These are phyloP conservation scores for Talaromyces thailandensis DNA, from an alignment of 495 filamentous ascomycete genomes.

Conservation along the genomic window DNA sequence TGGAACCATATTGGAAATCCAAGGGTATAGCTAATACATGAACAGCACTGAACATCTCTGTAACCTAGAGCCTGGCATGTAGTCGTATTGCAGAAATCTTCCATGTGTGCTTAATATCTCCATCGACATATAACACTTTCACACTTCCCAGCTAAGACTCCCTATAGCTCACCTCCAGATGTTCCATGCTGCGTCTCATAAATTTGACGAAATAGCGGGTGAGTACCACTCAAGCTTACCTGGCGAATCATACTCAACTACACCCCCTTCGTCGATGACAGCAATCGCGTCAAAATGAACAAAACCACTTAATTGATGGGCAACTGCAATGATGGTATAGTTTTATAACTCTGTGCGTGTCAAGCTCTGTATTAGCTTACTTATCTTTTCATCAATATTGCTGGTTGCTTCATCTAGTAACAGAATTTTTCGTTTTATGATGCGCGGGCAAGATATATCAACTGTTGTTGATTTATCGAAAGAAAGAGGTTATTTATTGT, in stretches of 20 bases:
- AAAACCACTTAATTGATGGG: slow-evolving; percentile 24
- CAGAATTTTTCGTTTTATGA: slow-evolving; percentile 23
- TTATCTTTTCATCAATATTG: slow-evolving; percentile 26
- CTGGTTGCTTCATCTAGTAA: slow-evolving; percentile 41
- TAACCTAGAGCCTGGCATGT: too few relatives aligned
- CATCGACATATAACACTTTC: too few relatives aligned
- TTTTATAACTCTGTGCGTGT: slow-evolving; percentile 11
- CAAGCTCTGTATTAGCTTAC: slow-evolving; percentile 21
- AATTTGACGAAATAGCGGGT: too few relatives aligned
- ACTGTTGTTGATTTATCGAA: slow-evolving; percentile 33
- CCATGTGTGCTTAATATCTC: too few relatives aligned
- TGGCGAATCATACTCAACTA: slow-evolving; percentile 20
- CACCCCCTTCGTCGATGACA: slow-evolving; percentile 20
- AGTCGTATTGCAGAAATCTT: too few relatives aligned
- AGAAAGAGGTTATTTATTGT: slow-evolving; percentile 26
- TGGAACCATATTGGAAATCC: too few relatives aligned
- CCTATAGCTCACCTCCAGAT: too few relatives aligned
- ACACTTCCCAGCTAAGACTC: too few relatives aligned
- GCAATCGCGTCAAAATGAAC: slow-evolving; percentile 26
- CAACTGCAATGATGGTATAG: slow-evolving; percentile 28
- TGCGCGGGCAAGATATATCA: slow-evolving; percentile 35
- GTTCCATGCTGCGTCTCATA: too few relatives aligned
- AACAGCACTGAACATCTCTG: too few relatives aligned
- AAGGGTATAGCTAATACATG: background rate
- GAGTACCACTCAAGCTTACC: too few relatives aligned